Conservation (phyloP, 1,139 yeast species). For the Taphrina populina region DNA sequence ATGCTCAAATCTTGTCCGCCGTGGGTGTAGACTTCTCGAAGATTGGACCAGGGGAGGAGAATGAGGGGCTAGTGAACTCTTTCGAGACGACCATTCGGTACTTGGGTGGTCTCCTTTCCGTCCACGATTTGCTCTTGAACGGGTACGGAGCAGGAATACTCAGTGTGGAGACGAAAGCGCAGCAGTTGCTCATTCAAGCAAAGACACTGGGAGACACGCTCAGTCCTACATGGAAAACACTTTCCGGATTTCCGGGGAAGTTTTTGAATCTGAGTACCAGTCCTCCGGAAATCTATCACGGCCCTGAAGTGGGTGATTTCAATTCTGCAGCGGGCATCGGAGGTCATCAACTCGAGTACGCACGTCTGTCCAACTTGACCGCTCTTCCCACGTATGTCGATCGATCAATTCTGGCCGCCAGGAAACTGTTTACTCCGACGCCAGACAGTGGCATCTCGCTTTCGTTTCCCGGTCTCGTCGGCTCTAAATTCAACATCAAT, state of each 20-base stretch:
- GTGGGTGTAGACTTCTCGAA: constrained; percentile 54
- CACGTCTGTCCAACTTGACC: constrained; percentile 72
- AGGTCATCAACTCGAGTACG: constrained; percentile 82
- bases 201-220: constrained; percentile 63
- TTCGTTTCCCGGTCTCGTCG: constrained; percentile 69
- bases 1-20: constrained; percentile 1
- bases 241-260: constrained; percentile 55
- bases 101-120: constrained; percentile 87
- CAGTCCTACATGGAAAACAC: constrained; percentile 67
- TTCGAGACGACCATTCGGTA: constrained; percentile 91
- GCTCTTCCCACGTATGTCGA: constrained; percentile 78
- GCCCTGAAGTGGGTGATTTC: constrained; percentile 64
- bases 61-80: constrained; percentile 72
- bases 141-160: constrained; percentile 2
- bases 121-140: constrained; percentile 59
- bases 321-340: constrained; percentile 82
- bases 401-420: constrained; percentile 67
- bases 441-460: constrained; percentile 43
- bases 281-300: constrained; percentile 53
- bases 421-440: constrained; percentile 58
- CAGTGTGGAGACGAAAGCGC: constrained; percentile 48
- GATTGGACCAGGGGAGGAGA: constrained; percentile 41
- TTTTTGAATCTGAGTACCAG: constrained; percentile 32
- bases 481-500: constrained; percentile 72
- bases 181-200: constrained; percentile 68